Evolutionary conservation across 73 alveolate genomes (phyloP), one percentile per base, ranked within the genome.

Genomic region (Symbiodinium pilosum): DNA sequence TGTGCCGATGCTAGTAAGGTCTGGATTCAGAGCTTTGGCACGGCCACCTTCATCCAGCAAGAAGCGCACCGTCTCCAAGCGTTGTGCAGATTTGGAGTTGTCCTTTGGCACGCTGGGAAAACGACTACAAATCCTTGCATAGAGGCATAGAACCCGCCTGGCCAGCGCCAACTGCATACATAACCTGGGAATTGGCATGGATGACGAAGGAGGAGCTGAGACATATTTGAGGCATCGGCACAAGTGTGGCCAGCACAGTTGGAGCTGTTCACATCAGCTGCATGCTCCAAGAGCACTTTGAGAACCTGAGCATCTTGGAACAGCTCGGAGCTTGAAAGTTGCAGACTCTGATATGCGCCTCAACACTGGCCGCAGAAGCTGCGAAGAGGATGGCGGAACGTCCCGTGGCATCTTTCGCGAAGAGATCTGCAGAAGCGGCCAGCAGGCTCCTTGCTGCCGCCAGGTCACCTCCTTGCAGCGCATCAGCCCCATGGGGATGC

Each of bases 181-280:
- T 91, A 54, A 91, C 97, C 97, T 91, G 6, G 18, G 73, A 2
- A 42, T 7, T 24, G 38, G 41, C 40, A 54, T 39, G 47, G 24
- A 43, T 34, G 71, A 43, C 9, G 42, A 24, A 36, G 43, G 24
- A 0, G 39, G 40, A 43, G 92, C 42, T 24, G 40, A 28, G 9
- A 21, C 71, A 84, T 32, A 12, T n/a, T 30, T 32, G 38, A 40
- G 34, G 97, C 52, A 85, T 21, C 40, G 88, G 56, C 83, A 30
- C 89, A 71, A 36, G 97, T 91, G 89, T 91, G 97, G 26, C 97
- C 97, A 1, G 97, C 97, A 40, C 97, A 91, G 83, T 91, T 91
- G 38, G 83, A 68, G 81, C 51, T 68, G 39, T 39, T 42, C 81
- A 91, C 89, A 43, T 91, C 97, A 0, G 97, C 97, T 4, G 36